These are phyloP conservation scores for Fusarium pseudocircinatum DNA, from an alignment of 2,329 filamentous ascomycete species.

Conservation along the genomic window DNA sequence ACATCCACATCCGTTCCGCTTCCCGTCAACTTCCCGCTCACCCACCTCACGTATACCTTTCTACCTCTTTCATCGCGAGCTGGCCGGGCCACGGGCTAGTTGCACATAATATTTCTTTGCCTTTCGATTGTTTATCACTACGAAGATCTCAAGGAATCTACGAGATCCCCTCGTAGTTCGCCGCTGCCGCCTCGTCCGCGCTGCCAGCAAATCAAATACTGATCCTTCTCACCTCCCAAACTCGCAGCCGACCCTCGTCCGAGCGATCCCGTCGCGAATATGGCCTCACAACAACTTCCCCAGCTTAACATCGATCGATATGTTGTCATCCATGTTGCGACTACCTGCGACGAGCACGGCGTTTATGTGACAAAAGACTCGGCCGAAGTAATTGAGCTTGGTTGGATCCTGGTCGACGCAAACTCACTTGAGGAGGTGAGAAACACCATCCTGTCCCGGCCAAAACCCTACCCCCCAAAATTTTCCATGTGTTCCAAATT, in stretches of 20 bases:
- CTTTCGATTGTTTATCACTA: conserved; percentile 36
- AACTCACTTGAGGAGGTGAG: conserved; percentile 92
- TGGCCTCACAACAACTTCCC: conserved; percentile 55
- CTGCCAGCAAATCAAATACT: conserved; percentile 30
- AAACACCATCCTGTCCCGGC: conserved; percentile 27
- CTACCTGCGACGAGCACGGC: conserved; percentile 98
- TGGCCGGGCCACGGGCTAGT: conserved; percentile 52
- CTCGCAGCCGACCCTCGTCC: conserved; percentile 35
- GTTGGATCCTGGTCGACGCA: conserved; percentile 95
- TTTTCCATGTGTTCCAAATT: background rate
- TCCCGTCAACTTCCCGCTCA: conserved; percentile 37
- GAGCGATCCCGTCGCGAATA: conserved; percentile 44
- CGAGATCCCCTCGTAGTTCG: conserved; percentile 21
- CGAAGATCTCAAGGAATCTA: conserved; percentile 20
- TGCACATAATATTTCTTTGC: conserved; percentile 40
- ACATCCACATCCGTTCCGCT: conserved; percentile 35
- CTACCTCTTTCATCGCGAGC: conserved; percentile 45
- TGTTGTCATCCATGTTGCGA: conserved; percentile 97
- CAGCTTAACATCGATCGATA: conserved; percentile 90
- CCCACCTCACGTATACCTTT: conserved; percentile 34
- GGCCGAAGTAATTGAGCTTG: conserved; percentile 98
- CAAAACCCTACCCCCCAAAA: conserved; percentile 1
- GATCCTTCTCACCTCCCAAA: conserved; percentile 33
- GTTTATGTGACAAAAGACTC: conserved; percentile 99
- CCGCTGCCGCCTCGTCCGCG: conserved; percentile 26